Evolutionary conservation across 208 protist genomes (phyloP), one percentile per base, ranked within the genome.

Genomic region (Porcisia hertigi): DNA sequence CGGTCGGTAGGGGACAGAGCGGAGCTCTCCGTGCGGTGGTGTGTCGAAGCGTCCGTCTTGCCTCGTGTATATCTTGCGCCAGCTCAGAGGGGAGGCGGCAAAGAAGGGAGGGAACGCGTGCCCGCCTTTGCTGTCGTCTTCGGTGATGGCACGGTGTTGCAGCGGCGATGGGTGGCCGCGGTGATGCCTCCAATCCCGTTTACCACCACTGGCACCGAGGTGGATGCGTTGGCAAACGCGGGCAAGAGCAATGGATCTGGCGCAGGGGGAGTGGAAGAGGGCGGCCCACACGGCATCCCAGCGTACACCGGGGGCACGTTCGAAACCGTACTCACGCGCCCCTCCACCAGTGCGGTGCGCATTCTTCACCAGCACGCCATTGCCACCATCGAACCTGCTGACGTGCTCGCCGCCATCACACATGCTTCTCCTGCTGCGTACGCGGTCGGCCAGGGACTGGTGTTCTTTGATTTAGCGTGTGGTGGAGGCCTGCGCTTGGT

Each of bases 401-500:
- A 93, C 39, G 89, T 86, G 12, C 69, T 89, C 65, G 80, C 69
- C 23, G 66, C 74, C 20, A 88, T 89, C 67, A 82, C 78, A 0
- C 66, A 55, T 43, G 39, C 63, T 14, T 83, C 84, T 20, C 67
- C 71, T 5, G 78, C 80, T 14, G 75, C 85, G n/a, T 79, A 90
- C 54, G 91, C 93, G 1, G 85, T 97, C 23, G 88, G 87, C 7
- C 86, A 95, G 75, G 90, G 91, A 18, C 87, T 93, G 58, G 83
- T 87, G n/a, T 87, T 93, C 65, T 97, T 97, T 75, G 93, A 97
- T 71, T 55, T 97, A 6, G 85, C 90, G 16, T 83, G 83, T 34
- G 91, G 91, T 52, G 88, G 87, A 30, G 89, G 88, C 16, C 55
- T 97, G 72, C 93, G 89, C 41, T 84, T 97, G n/a, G 88, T 97